phyloP scores from a whole-genome alignment of 352 stramenopile species.

The Blastocystis sp. region DNA sequence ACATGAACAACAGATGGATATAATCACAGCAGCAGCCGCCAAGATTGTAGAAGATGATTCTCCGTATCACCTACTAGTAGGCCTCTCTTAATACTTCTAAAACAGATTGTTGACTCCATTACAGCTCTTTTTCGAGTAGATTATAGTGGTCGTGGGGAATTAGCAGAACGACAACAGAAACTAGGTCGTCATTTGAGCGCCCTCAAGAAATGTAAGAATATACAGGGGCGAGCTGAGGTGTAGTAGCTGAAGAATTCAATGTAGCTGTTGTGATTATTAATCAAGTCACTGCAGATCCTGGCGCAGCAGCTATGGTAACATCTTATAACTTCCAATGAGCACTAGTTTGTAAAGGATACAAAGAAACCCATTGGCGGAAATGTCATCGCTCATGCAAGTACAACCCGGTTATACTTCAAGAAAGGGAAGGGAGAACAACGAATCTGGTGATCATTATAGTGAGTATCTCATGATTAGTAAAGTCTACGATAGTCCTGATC shows the following conservation, averaged over 20 bases:
- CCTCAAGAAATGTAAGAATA: slow-evolving; percentile 72
- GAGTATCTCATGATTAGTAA: slow-evolving; percentile 76
- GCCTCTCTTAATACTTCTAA: slow-evolving; percentile 73
- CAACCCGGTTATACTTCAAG: slow-evolving; percentile 88
- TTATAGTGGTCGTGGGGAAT: slow-evolving; percentile 80
- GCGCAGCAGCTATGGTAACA: slow-evolving; percentile 71
- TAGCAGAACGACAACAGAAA: slow-evolving; percentile 84
- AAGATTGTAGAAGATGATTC: slow-evolving; percentile 74
- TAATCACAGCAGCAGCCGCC: slow-evolving; percentile 73
- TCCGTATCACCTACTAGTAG: slow-evolving; percentile 77
- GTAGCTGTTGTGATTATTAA: slow-evolving; percentile 87
- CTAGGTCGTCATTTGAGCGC: slow-evolving; percentile 83
- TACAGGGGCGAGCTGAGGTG: not conserved
- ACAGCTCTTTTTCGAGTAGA: slow-evolving; percentile 84
- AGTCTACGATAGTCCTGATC: slow-evolving; percentile 84
- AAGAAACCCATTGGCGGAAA: slow-evolving; percentile 74
- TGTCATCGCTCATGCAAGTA: slow-evolving; percentile 94
- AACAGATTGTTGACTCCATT: slow-evolving; percentile 84
- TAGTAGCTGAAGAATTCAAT: slow-evolving; percentile 82
- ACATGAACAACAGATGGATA: slow-evolving; percentile 82
- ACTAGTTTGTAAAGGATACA: slow-evolving; percentile 70
- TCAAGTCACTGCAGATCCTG: slow-evolving; percentile 83
- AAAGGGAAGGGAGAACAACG: slow-evolving; percentile 86
- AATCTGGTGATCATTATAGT: slow-evolving; percentile 81
- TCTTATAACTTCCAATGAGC: not conserved